These are phyloP conservation scores for Punica granatum DNA, from an alignment of 345 rosid genomes.

Conservation along the genomic window DNA sequence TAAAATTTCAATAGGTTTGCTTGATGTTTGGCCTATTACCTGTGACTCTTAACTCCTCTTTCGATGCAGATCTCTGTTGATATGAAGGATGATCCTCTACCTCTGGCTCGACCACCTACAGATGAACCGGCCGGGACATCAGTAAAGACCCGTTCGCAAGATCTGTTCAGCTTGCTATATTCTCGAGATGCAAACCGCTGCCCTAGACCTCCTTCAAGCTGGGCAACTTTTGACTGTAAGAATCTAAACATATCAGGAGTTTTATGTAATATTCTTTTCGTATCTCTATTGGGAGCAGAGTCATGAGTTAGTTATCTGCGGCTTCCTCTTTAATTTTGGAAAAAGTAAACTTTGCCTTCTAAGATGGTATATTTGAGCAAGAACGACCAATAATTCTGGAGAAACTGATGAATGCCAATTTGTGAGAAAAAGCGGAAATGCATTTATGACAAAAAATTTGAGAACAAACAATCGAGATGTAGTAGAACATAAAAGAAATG, in stretches of 20 bases:
- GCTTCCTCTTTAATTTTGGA: not conserved
- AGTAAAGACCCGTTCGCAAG: constrained; percentile 4
- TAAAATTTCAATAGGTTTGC: not conserved
- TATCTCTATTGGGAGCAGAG: not conserved
- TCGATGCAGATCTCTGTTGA: constrained; percentile 41
- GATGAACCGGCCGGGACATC: constrained; percentile 8
- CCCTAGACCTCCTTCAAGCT: constrained; percentile 27
- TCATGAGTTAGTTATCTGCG: not conserved
- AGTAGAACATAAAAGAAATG: too few species aligned
- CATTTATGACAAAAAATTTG: too few species aligned
- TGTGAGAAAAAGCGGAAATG: too few species aligned
- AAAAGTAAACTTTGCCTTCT: not conserved
- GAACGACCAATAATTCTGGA: not conserved
- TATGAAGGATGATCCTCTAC: constrained; percentile 25
- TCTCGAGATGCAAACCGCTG: not conserved
- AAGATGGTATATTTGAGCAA: too few species aligned
- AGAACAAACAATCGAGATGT: too few species aligned
- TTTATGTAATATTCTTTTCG: not conserved
- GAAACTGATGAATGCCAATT: too few species aligned
- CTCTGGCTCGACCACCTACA: not conserved
- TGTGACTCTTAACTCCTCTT: not conserved
- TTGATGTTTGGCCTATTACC: not conserved
- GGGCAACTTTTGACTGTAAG: constrained; percentile 75
- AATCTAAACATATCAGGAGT: not conserved
- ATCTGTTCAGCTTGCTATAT: constrained; percentile 17